Evolutionary conservation across 202 grass and related monocot species (phyloP).

Genomic region (Schoenoplectus tabernaemontani): DNA sequence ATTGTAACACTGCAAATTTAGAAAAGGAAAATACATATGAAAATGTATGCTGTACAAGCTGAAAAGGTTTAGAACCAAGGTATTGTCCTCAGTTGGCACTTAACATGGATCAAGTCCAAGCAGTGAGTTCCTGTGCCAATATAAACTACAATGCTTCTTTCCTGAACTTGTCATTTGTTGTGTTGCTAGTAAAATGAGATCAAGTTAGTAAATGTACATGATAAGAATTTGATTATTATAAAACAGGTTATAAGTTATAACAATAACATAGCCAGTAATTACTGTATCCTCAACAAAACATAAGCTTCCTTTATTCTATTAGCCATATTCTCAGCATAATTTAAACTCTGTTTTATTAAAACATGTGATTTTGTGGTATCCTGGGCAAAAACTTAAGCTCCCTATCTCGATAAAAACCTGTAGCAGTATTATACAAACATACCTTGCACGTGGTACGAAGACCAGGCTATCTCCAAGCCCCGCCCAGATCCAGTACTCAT

Average conservation of each 20-base stretch:
- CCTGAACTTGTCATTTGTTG: background rate
- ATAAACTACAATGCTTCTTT: background rate
- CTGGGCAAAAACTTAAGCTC: background rate
- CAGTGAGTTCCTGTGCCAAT: background rate
- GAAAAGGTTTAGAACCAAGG: background rate
- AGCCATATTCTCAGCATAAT: background rate
- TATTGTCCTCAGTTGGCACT: background rate
- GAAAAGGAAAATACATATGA: slow-evolving; percentile 16
- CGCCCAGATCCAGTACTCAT: slow-evolving; percentile 86
- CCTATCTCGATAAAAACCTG: background rate
- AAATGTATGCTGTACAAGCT: background rate
- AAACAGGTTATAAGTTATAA: background rate
- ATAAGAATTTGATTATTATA: background rate
- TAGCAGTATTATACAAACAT: background rate
- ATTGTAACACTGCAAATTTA: slow-evolving; percentile 40
- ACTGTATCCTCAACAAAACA: background rate
- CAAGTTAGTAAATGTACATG: background rate
- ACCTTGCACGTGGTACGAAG: slow-evolving; percentile 73
- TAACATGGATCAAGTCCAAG: background rate
- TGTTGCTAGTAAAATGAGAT: background rate
- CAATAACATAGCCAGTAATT: background rate
- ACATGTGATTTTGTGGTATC: background rate
- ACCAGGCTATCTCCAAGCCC: slow-evolving; percentile 66
- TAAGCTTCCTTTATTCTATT: background rate
- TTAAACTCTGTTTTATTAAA: background rate